Evolutionary conservation across 805 yeast species (phyloP).

Genomic region (Komagataella pseudopastoris): DNA sequence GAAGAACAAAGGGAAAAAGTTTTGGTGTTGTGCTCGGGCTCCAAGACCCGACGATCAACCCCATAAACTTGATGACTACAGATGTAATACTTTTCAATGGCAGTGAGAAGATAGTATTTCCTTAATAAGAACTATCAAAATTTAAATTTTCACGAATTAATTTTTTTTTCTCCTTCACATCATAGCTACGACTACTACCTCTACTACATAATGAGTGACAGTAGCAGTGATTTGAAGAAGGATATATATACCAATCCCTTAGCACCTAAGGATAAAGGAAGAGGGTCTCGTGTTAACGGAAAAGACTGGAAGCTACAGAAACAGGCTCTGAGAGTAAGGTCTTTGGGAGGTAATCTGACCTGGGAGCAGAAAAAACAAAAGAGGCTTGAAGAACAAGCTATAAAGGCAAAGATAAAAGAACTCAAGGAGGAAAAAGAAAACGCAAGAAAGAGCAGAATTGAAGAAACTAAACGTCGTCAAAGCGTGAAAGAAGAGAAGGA

Average conservation of each 20-base stretch:
- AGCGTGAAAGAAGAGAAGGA: conserved; percentile 81
- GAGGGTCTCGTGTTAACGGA: conserved; percentile 45
- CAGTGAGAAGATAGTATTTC: not conserved
- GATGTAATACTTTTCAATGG: not conserved
- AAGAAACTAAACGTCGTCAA: conserved; percentile 55
- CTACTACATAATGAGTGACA: not conserved
- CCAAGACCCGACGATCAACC: conserved; percentile 5
- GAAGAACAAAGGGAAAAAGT: conserved; percentile 32
- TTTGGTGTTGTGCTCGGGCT: conserved; percentile 38
- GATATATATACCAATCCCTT: conserved; percentile 5
- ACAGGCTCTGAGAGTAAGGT: conserved; percentile 51
- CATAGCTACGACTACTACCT: not conserved
- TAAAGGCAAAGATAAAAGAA: conserved; percentile 55
- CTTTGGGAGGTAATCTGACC: conserved; percentile 38
- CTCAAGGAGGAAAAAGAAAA: conserved; percentile 69
- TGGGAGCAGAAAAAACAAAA: conserved; percentile 62
- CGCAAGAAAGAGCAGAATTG: conserved; percentile 37
- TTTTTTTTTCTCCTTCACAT: not conserved
- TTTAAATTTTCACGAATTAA: not conserved
- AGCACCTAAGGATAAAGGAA: conserved; percentile 8
- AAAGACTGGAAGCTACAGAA: conserved; percentile 63
- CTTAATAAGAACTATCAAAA: not conserved
- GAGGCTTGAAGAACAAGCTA: conserved; percentile 48
- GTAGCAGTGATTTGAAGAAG: not conserved
- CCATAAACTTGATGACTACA: not conserved